Base-by-base conservation (phyloP, 2,329 filamentous ascomycete species). In the Nemania bipapillata region DNA sequence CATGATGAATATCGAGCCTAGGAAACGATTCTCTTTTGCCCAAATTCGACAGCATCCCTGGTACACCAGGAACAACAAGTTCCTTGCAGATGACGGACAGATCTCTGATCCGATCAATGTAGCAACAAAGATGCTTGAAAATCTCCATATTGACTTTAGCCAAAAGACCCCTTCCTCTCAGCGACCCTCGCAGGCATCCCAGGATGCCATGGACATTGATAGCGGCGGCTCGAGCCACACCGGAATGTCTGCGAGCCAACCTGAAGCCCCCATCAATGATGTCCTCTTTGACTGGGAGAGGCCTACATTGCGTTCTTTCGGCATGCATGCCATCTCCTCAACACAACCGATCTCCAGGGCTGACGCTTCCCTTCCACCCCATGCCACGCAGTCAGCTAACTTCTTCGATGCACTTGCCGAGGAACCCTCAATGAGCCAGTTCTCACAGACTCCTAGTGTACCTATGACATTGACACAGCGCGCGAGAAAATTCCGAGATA, bases 71-170 rank as follows among this genome's bases (percentile, higher is more conserved):
- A 86, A 86, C 68, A 99, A 98, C 79, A 86, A 86, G 35, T 90
- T 94, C 74, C 85, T 98, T 57, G 89, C 90, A 3, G 77, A 86
- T 0, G 90, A 94, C 69, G 95, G 95, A 73, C 89, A 86, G 71
- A 86, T 94, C 37, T 87, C 87, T 11, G 93, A 98, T 75, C 92
- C 93, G 0, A 84, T 98, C 70, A 88, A 89, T 63, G 85, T 99
- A 54, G 96, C 96, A n/a, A 97, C 96, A 0, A 90, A 93, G 77
- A 97, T 99, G 93, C 90, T 99, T 63, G 93, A 97, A 78, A 92
- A 90, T 63, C 87, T 99, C 17, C 92, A 89, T 71, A 97, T 99
- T 78, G 92, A 97, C 80, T 94, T 98, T 77, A 90, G 86, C 61
- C 87, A 91, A 74, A 84, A 88, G 68, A 89, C 91, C 4, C 82